Evolutionary conservation across 495 filamentous ascomycete genomes (phyloP), one percentile per base, ranked within the genome.

Genomic region (Jackrogersella multiformis): DNA sequence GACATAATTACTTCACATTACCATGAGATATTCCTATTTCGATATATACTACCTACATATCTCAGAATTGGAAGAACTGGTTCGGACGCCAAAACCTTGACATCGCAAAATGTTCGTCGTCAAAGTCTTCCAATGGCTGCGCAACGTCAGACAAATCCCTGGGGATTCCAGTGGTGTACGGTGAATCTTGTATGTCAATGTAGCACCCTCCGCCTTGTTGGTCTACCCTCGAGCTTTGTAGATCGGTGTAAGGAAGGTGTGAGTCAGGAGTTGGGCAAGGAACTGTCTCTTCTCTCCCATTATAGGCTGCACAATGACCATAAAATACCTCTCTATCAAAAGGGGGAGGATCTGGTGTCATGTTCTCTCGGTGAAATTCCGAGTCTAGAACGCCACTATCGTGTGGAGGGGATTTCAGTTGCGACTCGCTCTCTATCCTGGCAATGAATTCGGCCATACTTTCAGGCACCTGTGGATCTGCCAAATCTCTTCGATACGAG

Each of bases 361-460:
- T 39, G 15, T 52, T 45, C 6, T 35, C 39, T 41, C 26, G 16
- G 6, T 10, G 12, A 18, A 23, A 34, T 45, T 45, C 56, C 15
- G 51, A 54, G 16, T 13, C 35, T 21, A 15, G 10, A 9, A n/a
- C 26, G 12, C 49, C 49, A 44, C 45, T 12, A 13, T 38, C 8
- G 16, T 9, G 12, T 16, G 13, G 13, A 21, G 15, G 32, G 1
- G 18, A 39, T 35, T 58, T 51, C 28, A 57, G n/a, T 24, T 65
- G 44, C 18, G 70, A 53, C 45, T 80, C 77, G 24, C 61, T 69
- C 53, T 80, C 79, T 34, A 80, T 79, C 54, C 78, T 75, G 36
- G 49, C 44, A 51, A 80, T 81, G 46, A 78, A 81, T 6, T 80
- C 72, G 41, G 68, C 67, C 53, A 80, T 75, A 16, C 48, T 75